Evolutionary conservation across 345 rosid species (phyloP).

Genomic region (Eucalyptus grandis): DNA sequence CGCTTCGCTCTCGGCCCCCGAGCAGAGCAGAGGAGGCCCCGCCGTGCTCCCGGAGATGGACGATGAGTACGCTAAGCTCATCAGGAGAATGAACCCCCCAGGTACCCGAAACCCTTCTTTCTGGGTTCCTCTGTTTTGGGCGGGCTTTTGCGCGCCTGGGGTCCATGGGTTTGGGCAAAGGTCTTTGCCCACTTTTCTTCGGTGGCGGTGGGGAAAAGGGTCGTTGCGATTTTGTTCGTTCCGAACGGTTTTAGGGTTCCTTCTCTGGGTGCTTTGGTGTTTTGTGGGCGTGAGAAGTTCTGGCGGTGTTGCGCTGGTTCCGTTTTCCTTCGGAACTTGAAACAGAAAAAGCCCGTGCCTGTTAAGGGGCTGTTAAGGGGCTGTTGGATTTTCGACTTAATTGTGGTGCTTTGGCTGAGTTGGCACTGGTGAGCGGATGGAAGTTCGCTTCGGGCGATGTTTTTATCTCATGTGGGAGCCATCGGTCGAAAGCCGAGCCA

Average conservation of each 20-base stretch:
- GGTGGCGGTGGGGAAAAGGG: not conserved
- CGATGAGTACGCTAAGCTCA: constrained; percentile 78
- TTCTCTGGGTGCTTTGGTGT: not conserved
- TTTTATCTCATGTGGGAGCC: not conserved
- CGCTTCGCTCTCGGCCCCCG: not conserved
- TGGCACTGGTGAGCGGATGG: not conserved
- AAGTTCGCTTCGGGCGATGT: not conserved
- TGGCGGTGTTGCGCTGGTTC: not conserved
- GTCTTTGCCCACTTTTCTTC: not conserved
- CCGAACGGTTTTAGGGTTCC: not conserved
- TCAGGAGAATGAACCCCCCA: constrained; percentile 91
- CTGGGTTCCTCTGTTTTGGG: not conserved
- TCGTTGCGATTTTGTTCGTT: not conserved
- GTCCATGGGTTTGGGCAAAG: not conserved
- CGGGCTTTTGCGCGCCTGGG: not conserved
- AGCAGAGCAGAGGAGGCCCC: not conserved
- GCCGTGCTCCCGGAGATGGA: constrained; percentile 20
- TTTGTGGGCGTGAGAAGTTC: not conserved
- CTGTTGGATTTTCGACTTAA: not conserved
- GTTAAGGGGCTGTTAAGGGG: not conserved
- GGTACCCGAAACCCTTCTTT: constrained; percentile 9
- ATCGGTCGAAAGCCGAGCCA: not conserved
- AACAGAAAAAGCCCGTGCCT: not conserved
- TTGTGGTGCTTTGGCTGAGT: not conserved
- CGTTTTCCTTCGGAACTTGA: not conserved